Conservation (phyloP, 257 asterid species). For the Scutellaria baicalensis region DNA sequence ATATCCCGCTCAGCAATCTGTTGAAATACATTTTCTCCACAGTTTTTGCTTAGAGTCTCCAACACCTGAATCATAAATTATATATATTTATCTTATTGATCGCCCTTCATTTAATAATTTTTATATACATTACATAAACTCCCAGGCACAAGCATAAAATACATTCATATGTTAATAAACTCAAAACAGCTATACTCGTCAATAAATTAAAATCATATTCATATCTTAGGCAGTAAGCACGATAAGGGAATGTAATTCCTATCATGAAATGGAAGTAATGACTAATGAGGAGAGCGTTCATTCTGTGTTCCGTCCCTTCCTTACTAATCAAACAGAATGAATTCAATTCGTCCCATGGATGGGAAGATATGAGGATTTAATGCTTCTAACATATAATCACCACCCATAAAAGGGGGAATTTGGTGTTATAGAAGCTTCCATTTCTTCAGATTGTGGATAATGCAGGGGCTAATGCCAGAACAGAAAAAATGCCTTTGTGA, state of each 20-base stretch:
- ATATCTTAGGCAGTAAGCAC: neutral
- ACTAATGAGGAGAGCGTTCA: neutral
- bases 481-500: neutral
- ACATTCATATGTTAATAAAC: neutral
- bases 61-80: slow-evolving; percentile 54
- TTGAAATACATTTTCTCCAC: slow-evolving; percentile 87
- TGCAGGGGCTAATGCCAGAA: neutral
- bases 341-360: neutral
- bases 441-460: neutral
- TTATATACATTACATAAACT: neutral
- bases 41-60: slow-evolving; percentile 93
- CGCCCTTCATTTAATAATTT: neutral
- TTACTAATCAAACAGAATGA: neutral
- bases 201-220: neutral
- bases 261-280: neutral
- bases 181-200: neutral
- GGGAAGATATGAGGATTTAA: neutral
- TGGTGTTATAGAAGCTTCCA: neutral
- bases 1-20: slow-evolving; percentile 90
- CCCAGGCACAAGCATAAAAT: neutral
- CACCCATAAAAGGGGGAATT: neutral
- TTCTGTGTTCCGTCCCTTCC: neutral
- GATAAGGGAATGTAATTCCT: neutral
- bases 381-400: neutral
- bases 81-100: neutral